phyloP scores from a whole-genome alignment of 148 eudicot genomes.

The Spergularia bocconei region DNA sequence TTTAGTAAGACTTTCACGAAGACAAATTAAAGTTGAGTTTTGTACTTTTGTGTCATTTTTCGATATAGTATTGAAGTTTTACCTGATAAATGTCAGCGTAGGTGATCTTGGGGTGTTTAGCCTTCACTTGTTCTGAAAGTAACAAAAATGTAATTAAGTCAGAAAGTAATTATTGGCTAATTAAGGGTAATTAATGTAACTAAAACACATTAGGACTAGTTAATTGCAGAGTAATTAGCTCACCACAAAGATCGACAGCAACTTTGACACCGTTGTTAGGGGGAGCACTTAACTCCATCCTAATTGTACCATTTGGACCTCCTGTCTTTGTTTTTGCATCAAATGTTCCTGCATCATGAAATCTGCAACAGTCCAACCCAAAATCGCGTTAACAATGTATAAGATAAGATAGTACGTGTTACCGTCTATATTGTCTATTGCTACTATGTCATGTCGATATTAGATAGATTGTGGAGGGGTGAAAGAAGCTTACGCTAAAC shows the following conservation, averaged over 20 bases:
- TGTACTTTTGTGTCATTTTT: background rate
- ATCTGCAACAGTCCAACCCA: slow-evolving; percentile 36
- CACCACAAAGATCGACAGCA: slow-evolving; percentile 76
- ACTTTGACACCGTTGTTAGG: slow-evolving; percentile 64
- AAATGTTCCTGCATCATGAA: slow-evolving; percentile 92
- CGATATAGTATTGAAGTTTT: background rate
- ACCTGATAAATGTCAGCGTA: slow-evolving; percentile 96
- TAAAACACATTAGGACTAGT: too few relatives aligned
- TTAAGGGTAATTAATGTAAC: background rate
- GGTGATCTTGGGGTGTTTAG: slow-evolving; percentile 53
- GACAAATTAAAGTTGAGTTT: too few relatives aligned
- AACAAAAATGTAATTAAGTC: background rate
- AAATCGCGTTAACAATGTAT: too few relatives aligned
- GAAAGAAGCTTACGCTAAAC: slow-evolving; percentile 57
- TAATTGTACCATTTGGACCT: slow-evolving; percentile 82
- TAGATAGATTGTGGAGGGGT: background rate
- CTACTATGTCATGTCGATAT: background rate
- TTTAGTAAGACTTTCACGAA: too few relatives aligned
- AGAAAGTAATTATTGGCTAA: background rate
- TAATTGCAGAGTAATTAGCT: background rate
- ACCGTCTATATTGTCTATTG: too few relatives aligned
- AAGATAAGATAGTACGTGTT: too few relatives aligned
- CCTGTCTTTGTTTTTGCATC: slow-evolving; percentile 70
- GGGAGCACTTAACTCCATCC: slow-evolving; percentile 47
- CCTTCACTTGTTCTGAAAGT: slow-evolving; percentile 66